Conservation (phyloP, 2,329 filamentous ascomycete genomes). For the Aspergillus sp. region DNA sequence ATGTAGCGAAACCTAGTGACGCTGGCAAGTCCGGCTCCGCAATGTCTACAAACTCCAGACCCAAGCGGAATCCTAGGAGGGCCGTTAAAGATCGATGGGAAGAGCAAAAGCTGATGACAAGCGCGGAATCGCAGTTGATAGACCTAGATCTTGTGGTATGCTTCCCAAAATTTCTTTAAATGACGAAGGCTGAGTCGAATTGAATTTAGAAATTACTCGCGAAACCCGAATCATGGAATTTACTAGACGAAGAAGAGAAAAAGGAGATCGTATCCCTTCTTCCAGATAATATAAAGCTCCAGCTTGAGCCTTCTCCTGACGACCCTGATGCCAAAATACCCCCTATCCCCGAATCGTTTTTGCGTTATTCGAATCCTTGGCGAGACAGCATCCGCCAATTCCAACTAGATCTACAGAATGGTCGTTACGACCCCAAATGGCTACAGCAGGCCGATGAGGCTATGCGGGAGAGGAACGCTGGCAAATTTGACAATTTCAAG, state of each 20-base stretch:
- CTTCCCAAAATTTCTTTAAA: background rate
- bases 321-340: slow-evolving; percentile 28
- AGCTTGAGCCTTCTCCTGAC: slow-evolving; percentile 20
- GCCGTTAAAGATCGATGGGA: slow-evolving; percentile 32
- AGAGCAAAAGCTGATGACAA: slow-evolving; percentile 36
- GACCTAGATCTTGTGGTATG: slow-evolving; percentile 36
- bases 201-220: slow-evolving; percentile 33
- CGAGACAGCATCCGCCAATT: slow-evolving; percentile 51
- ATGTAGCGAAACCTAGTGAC: slow-evolving; percentile 22
- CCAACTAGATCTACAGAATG: slow-evolving; percentile 51
- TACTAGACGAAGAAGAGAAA: slow-evolving; percentile 38
- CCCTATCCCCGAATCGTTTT: slow-evolving; percentile 36
- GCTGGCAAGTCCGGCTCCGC: slow-evolving; percentile 14
- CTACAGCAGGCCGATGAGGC: slow-evolving; percentile 51
- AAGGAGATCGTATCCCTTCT: slow-evolving; percentile 35
- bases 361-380: slow-evolving; percentile 46
- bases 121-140: slow-evolving; percentile 30
- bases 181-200: too few species aligned
- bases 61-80: slow-evolving; percentile 29
- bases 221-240: slow-evolving; percentile 36
- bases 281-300: slow-evolving; percentile 38
- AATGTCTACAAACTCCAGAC: slow-evolving; percentile 24
- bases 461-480: slow-evolving; percentile 46
- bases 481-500: slow-evolving; percentile 55
- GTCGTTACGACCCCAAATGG: slow-evolving; percentile 56